Conservation (phyloP, 257 asterid species). For the Solanum appendiculatum region DNA sequence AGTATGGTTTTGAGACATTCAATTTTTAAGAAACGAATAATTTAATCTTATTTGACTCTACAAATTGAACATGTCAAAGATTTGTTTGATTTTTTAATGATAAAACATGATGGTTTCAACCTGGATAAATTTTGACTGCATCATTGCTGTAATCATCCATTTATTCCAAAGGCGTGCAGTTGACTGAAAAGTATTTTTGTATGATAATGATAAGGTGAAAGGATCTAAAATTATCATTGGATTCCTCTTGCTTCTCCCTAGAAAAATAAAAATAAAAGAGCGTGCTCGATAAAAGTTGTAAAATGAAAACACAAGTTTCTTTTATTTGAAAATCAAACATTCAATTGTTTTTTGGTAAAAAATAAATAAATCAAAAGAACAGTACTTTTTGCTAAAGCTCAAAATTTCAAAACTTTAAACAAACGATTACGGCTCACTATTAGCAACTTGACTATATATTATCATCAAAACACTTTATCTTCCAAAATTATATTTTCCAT, state of each 20-base stretch:
- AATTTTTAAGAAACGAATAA: neutral
- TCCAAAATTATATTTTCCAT: neutral
- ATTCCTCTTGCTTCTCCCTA: neutral
- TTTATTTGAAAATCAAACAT: neutral
- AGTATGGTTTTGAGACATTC: neutral
- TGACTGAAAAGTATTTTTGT: neutral
- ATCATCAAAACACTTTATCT: neutral
- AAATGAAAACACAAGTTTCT: neutral
- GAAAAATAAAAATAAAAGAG: neutral
- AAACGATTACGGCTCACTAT: neutral
- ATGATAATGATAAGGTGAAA: neutral
- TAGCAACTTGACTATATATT: neutral
- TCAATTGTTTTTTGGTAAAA: neutral
- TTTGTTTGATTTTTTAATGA: neutral
- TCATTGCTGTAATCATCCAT: neutral
- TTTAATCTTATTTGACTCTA: neutral
- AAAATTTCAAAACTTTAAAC: neutral
- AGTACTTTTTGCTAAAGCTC: neutral
- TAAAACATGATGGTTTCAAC: neutral
- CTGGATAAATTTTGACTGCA: neutral
- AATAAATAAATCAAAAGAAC: neutral
- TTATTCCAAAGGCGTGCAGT: neutral
- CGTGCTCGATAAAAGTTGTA: neutral
- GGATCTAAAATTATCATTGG: neutral
- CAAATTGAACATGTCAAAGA: neutral